Conservation (phyloP, 768 basidiomycete genomes). For the Serpula lacrymans region DNA sequence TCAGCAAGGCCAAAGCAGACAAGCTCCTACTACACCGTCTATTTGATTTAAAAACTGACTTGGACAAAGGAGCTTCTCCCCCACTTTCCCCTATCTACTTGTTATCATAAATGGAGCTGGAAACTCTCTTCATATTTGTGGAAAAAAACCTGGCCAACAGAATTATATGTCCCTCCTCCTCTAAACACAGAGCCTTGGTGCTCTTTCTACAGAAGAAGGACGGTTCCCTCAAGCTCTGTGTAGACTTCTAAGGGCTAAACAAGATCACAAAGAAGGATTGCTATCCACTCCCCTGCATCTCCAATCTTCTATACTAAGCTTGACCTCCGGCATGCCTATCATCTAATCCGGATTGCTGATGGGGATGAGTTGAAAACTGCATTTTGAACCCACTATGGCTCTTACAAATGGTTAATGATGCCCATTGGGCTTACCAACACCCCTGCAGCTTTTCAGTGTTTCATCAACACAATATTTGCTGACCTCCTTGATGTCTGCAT, state of each 20-base stretch:
- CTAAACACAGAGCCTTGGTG: conserved; percentile 28
- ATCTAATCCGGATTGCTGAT: conserved; percentile 32
- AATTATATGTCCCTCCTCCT: conserved; percentile 22
- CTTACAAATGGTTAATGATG: conserved; percentile 37
- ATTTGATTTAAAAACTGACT: conserved; percentile 35
- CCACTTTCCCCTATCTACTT: conserved; percentile 32
- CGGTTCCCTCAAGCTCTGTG: conserved; percentile 25
- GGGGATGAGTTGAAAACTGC: conserved; percentile 45
- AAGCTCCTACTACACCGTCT: conserved; percentile 26
- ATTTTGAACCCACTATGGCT: conserved; percentile 35
- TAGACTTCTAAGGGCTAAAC: conserved; percentile 34
- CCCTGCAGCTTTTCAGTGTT: conserved; percentile 39
- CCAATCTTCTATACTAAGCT: conserved; percentile 31
- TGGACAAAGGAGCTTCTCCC: conserved; percentile 23
- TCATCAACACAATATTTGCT: conserved; percentile 38
- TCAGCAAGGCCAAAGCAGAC: conserved; percentile 20
- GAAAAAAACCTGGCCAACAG: conserved; percentile 26
- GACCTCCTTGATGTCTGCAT: conserved; percentile 35
- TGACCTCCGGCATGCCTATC: conserved; percentile 37
- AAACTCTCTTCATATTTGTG: conserved; percentile 32
- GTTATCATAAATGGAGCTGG: conserved; percentile 27
- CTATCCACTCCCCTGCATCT: conserved; percentile 31
- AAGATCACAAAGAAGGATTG: conserved; percentile 28
- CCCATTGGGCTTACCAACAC: conserved; percentile 38
- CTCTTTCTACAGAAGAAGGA: conserved; percentile 30